phyloP scores from a whole-genome alignment of 352 stramenopile species.

The Phytophthora sojae region DNA sequence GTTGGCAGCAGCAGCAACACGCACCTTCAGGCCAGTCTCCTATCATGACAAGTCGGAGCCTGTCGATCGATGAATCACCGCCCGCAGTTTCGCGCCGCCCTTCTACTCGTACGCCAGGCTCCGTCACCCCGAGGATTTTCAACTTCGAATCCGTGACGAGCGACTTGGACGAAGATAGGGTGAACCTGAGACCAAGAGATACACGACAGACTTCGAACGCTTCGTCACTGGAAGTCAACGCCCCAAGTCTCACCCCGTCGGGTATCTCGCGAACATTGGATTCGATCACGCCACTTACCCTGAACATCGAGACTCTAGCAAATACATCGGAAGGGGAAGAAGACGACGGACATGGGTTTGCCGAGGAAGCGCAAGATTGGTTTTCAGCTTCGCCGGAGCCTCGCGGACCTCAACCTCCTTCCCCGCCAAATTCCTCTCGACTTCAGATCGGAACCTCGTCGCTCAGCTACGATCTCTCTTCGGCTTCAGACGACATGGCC shows the following conservation, averaged over 20 bases:
- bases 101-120: conserved; percentile 17
- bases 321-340: conserved; percentile 10
- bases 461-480: conserved; percentile 19
- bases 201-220: background rate
- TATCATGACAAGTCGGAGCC: conserved; percentile 12
- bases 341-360: conserved; percentile 10
- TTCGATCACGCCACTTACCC: conserved; percentile 24
- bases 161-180: conserved; percentile 6
- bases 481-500: conserved; percentile 11
- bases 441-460: conserved; percentile 13
- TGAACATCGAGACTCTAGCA: conserved; percentile 39
- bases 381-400: conserved; percentile 27
- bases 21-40: background rate
- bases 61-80: conserved; percentile 12
- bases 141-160: conserved; percentile 47
- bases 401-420: conserved; percentile 9
- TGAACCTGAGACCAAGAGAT: background rate
- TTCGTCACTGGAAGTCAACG: conserved; percentile 11
- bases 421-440: conserved; percentile 13
- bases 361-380: conserved; percentile 28
- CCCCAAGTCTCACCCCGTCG: conserved; percentile 7
- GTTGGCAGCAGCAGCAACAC: conserved; percentile 26
- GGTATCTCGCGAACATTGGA: conserved; percentile 8
- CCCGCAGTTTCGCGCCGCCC: conserved; percentile 1
- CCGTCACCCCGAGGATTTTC: conserved; percentile 42